Evolutionary conservation across 164 flowering plant genomes (phyloP), one percentile per base, ranked within the genome.

Genomic region (Tetrastigma voinierianum): DNA sequence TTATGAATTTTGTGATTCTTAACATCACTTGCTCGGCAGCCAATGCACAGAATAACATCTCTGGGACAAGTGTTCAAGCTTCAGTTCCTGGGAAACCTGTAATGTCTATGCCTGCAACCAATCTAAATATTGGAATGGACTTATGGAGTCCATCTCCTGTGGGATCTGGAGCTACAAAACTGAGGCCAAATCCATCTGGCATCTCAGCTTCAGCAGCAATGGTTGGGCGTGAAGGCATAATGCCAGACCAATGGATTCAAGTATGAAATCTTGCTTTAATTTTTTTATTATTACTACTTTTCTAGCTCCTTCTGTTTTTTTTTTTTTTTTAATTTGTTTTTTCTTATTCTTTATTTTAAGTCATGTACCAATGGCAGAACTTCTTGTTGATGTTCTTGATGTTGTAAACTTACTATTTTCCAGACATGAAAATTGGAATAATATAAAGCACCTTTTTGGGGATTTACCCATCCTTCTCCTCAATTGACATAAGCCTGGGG

Each of bases 91-190:
- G 96, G 56, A 87, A 87, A 67, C 85, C 91, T 52, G 84, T 77
- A 2, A 88, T 62, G 46, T 57, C 90, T 46, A 62, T 77, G 60
- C 89, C 94, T 56, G 85, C 86, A 17, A 85, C 96, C 51, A 89
- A 85, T 79, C 77, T 89, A 23, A 92, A 90, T 61, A 88, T 92
- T 62, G 93, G 94, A 40, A 89, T 89, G 93, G 96, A 89, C 65
- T 79, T 89, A 49, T 90, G 96, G 96, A 88, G 80, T 78, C 71
- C 86, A 52, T 62, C 84, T n/a, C 59, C 81, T 67, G 75, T 76
- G 68, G 76, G 70, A 21, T 44, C 74, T 62, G 82, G 84, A 46
- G 74, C 88, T 24, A 66, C 83, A 61, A 88, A 85, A 75, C 43
- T 78, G 63, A 85, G 87, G 67, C 73, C 89, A 60, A 84, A 74